A percentile compares a stretch with the other conserved stretches of the same genome.
phyloP scores from a whole-genome alignment of 768 basidiomycete genomes.

The Russula brevipes region DNA sequence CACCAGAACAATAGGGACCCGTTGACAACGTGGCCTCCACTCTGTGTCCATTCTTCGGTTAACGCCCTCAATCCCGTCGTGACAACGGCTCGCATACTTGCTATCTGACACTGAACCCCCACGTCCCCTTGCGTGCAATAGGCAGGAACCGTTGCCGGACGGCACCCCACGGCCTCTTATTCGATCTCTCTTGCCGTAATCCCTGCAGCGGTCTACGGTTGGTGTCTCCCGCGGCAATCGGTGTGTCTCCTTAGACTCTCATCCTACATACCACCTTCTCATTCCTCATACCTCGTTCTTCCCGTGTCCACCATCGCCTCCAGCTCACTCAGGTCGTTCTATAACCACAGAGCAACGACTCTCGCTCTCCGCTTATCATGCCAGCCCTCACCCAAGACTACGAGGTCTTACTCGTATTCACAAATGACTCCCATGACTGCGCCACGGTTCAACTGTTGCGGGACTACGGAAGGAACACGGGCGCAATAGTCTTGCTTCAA shows the following conservation, averaged over 20 bases:
- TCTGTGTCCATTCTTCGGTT: slow-evolving; percentile 20
- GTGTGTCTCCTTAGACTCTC: slow-evolving; percentile 5
- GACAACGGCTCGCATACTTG: slow-evolving; percentile 14
- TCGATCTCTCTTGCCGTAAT: slow-evolving; percentile 23
- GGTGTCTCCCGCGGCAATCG: slow-evolving; percentile 23
- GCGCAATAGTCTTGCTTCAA: slow-evolving; percentile 51
- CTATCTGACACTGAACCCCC: slow-evolving; percentile 18
- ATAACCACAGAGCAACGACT: slow-evolving; percentile 41
- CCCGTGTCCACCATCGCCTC: slow-evolving; percentile 13
- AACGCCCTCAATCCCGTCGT: slow-evolving; percentile 17
- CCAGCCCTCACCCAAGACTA: slow-evolving; percentile 54
- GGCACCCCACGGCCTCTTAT: slow-evolving; percentile 13
- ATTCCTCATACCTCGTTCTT: slow-evolving; percentile 15
- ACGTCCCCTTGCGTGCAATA: slow-evolving; percentile 22
- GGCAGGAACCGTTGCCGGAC: slow-evolving; percentile 24
- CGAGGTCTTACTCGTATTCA: slow-evolving; percentile 63
- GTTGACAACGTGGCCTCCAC: slow-evolving; percentile 19
- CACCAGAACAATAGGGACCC: slow-evolving; percentile 24
- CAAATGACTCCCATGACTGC: slow-evolving; percentile 61
- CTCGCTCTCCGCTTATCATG: slow-evolving; percentile 37
- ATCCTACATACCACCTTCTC: slow-evolving; percentile 6
- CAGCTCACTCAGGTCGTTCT: slow-evolving; percentile 7
- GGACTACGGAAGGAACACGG: slow-evolving; percentile 55
- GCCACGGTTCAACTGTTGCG: slow-evolving; percentile 59
- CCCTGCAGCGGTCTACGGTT: slow-evolving; percentile 19